phyloP scores from a whole-genome alignment of 257 asterid genomes.

The Ilex asprella region DNA sequence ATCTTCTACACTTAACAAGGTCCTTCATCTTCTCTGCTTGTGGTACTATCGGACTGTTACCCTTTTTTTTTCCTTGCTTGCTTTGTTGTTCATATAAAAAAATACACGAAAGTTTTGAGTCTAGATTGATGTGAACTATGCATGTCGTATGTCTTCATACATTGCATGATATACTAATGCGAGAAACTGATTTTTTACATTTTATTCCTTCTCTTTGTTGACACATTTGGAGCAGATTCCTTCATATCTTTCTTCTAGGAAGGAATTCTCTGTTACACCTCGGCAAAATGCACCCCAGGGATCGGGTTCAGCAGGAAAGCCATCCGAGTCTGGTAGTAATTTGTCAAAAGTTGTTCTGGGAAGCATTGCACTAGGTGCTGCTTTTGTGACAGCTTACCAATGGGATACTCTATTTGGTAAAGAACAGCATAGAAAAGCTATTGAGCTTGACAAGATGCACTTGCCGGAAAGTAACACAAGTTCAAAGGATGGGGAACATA shows the following conservation, averaged over 20 bases:
- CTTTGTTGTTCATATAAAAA: no score
- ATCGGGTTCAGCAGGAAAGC: constrained; percentile 32
- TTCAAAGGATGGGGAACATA: constrained; percentile 28
- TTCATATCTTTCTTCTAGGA: constrained; percentile 77
- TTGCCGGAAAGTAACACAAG: constrained; percentile 22
- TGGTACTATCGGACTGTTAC: no score
- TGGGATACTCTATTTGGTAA: constrained; percentile 51
- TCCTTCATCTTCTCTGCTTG: no score
- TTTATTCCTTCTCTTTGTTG: constrained; percentile 15
- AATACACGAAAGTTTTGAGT: no score
- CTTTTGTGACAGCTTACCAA: constrained; percentile 56
- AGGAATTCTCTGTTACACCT: constrained; percentile 47
- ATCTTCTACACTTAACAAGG: no score
- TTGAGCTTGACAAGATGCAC: constrained; percentile 26
- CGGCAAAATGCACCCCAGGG: constrained; percentile 38
- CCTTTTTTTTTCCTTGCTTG: no score
- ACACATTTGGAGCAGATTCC: constrained; percentile 54
- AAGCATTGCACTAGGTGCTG: constrained; percentile 67
- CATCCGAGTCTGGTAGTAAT: constrained; percentile 41
- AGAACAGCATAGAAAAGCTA: constrained; percentile 31
- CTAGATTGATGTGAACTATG: not conserved
- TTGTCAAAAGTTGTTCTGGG: constrained; percentile 53
- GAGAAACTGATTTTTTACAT: not conserved
- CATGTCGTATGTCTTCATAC: not conserved
- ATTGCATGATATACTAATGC: not conserved